These are phyloP conservation scores for Leccinum longicurvipes DNA, from an alignment of 768 basidiomycete genomes.

Conservation along the genomic window DNA sequence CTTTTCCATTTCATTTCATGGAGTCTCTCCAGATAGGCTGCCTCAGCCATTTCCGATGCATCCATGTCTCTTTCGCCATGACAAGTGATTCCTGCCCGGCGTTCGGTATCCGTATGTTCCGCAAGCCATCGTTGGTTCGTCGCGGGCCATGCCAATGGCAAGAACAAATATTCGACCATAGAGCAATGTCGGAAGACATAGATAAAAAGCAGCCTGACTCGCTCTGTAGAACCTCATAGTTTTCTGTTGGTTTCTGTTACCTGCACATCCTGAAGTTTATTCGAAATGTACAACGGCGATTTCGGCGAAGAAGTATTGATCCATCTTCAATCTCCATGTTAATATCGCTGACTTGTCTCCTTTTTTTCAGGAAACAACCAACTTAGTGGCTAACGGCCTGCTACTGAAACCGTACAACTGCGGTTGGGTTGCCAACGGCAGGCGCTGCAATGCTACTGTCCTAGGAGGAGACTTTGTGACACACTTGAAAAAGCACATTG, in stretches of 20 bases:
- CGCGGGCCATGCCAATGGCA: constrained; percentile 15
- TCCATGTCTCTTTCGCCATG: neutral
- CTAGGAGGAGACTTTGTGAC: constrained; percentile 13
- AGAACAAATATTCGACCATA: neutral
- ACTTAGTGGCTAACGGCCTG: constrained; percentile 5
- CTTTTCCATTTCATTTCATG: constrained; percentile 2
- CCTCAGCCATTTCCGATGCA: neutral
- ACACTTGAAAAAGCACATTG: constrained; percentile 16
- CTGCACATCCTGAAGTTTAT: neutral
- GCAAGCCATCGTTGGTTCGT: constrained; percentile 16
- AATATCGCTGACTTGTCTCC: neutral
- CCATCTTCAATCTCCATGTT: neutral
- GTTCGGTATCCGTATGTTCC: neutral
- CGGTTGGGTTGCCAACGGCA: constrained; percentile 11
- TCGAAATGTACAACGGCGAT: constrained; percentile 7
- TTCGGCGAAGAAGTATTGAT: constrained; percentile 15
- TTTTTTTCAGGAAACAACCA: constrained; percentile 8
- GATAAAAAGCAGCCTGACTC: constrained; percentile 12
- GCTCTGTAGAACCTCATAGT: neutral
- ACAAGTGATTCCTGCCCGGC: neutral
- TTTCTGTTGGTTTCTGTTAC: neutral
- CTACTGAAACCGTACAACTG: neutral
- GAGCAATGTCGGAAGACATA: neutral
- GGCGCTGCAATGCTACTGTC: constrained; percentile 3
- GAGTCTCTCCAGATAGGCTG: neutral